These are phyloP conservation scores for Coleophoma cylindrospora DNA, from an alignment of 2,329 filamentous ascomycete genomes.

Conservation along the genomic window DNA sequence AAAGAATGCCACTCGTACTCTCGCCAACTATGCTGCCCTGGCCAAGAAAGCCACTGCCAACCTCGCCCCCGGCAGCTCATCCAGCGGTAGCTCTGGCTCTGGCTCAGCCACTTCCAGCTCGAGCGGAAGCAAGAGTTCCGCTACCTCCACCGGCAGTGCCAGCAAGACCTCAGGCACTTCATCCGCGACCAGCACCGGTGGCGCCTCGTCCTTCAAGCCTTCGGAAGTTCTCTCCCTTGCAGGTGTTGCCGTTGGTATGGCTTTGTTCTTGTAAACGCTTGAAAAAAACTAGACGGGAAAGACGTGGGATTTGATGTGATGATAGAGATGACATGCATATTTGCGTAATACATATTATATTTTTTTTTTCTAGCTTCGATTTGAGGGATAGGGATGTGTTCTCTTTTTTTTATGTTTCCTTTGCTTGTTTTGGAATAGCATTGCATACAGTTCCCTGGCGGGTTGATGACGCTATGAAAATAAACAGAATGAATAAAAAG, in stretches of 20 bases:
- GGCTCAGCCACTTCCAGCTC: constrained; percentile 3
- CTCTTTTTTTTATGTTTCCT: too few relatives aligned
- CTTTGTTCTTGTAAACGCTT: constrained; percentile 11
- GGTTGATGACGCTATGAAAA: neutral
- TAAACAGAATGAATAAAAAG: neutral
- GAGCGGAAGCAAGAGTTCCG: constrained; percentile 1
- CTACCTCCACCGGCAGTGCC: constrained; percentile 1
- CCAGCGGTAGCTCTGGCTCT: constrained; percentile 8
- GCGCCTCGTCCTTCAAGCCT: neutral
- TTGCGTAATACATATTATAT: neutral
- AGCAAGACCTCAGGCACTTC: constrained; percentile 1
- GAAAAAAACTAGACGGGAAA: neutral
- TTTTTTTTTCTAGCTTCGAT: neutral
- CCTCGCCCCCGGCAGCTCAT: constrained; percentile 29
- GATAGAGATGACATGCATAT: too few relatives aligned
- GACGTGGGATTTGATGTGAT: neutral
- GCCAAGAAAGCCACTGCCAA: constrained; percentile 33
- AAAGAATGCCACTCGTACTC: constrained; percentile 46
- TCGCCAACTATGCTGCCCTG: constrained; percentile 32
- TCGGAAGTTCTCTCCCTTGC: constrained; percentile 3
- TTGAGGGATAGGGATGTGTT: neutral
- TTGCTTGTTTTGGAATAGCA: neutral
- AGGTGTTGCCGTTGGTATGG: constrained; percentile 10
- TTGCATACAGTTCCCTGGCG: neutral
- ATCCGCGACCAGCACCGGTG: neutral